phyloP scores from a whole-genome alignment of 2,329 filamentous ascomycete species.

The Phaeomoniella chlamydospora region DNA sequence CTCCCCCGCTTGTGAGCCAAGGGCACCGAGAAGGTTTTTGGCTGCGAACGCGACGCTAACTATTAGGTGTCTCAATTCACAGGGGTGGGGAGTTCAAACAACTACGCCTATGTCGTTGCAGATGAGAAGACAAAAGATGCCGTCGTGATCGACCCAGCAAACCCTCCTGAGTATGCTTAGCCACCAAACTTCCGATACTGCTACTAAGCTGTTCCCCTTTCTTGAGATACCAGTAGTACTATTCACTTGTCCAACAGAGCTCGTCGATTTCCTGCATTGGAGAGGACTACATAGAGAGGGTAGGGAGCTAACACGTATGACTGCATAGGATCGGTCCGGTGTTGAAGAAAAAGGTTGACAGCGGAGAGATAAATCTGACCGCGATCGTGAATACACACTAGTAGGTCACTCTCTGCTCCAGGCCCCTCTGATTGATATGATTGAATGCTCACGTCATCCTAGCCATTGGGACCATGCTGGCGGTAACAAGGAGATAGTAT shows the following conservation, averaged over 20 bases:
- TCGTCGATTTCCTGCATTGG: no score
- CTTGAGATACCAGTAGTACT: no score
- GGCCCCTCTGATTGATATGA: constrained; percentile 4
- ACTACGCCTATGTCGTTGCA: constrained; percentile 37
- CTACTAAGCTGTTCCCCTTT: constrained; percentile 1
- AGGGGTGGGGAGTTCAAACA: constrained; percentile 26
- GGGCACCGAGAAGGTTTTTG: constrained; percentile 18
- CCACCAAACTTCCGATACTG: background rate
- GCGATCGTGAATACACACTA: constrained; percentile 96
- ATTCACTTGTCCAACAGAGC: no score
- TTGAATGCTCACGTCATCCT: background rate
- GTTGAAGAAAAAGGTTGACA: constrained; percentile 58
- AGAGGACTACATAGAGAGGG: no score
- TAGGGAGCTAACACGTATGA: no score
- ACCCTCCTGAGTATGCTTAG: constrained; percentile 30
- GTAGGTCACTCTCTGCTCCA: constrained; percentile 37
- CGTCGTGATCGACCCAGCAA: constrained; percentile 35
- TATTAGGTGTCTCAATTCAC: no score
- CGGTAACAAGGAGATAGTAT: constrained; percentile 70
- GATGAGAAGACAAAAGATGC: constrained; percentile 34
- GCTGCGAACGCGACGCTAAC: no score
- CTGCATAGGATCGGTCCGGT: constrained; percentile 41
- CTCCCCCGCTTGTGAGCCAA: background rate
- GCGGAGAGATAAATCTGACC: constrained; percentile 64
- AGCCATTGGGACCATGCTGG: constrained; percentile 93